Base-by-base conservation (phyloP, 176 grass and related monocot species). In the Thalia dealbata region DNA sequence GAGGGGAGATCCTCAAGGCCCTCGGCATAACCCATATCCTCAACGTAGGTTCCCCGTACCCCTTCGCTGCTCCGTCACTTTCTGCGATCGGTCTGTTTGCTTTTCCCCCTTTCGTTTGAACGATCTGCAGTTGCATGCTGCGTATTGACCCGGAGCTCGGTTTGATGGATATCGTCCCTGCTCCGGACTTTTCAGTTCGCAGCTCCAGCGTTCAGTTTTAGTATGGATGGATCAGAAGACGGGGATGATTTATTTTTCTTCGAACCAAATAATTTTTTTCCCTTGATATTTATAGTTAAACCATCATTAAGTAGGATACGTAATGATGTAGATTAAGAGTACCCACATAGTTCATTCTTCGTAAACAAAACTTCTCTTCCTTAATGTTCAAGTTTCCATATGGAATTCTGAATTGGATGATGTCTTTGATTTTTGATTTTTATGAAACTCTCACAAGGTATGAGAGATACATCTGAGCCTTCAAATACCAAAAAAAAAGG, bases 11-110 rank as follows among this genome's bases (percentile, higher is more conserved):
- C 35, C 83, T 99, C 76, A 88, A 70, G 67, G 81, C 85, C 67
- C 72, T 99, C 42, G 44, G 80, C 63, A 62, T 99, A 81, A 78
- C 85, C 15, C 81, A 86, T 73, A 87, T 99, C 81, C 95, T 99
- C 61, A 99, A 93, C 71, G 95, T 97, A 77, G 75, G 82, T 67
- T 73, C 62, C 14, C 19, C 41, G 69, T 12, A 28, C n/a, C n/a
- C 32, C 32, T 4, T 38, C 32, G 32, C 32, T 4, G 4, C 32
- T 38, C 32, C 32, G 32, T 26, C 8, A n/a, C n/a, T 43, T 45
- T 60, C 69, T 65, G 19, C 12, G 23, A 26, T 41, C 38, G 0
- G 18, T 23, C 27, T 43, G 3, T 43, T 68, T 68, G 19, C 15
- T 44, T 68, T 5, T n/a, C n/a, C 38, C 8, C 5, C 18, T 18